These are phyloP conservation scores for Trichoderma cornu-damae DNA, from an alignment of 2,329 filamentous ascomycete species.

Conservation along the genomic window DNA sequence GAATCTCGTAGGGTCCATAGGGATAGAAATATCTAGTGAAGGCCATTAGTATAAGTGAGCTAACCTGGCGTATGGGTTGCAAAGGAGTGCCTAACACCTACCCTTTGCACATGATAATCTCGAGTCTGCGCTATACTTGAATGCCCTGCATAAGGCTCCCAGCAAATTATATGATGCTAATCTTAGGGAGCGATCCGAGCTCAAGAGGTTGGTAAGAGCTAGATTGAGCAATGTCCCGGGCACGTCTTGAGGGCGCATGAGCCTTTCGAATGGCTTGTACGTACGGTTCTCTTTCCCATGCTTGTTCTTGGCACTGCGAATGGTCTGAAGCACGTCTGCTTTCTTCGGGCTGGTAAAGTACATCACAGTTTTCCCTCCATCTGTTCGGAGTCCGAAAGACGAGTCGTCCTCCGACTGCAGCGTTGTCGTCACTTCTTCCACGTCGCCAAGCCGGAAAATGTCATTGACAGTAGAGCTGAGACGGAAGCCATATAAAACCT, in stretches of 20 bases:
- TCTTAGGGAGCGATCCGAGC: constrained; percentile 54
- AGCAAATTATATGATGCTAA: constrained; percentile 64
- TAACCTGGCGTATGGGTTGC: not conserved
- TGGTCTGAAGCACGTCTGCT: constrained; percentile 57
- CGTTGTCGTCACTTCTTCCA: constrained; percentile 61
- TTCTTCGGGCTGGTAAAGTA: constrained; percentile 65
- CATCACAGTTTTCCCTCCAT: constrained; percentile 67
- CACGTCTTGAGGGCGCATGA: constrained; percentile 65
- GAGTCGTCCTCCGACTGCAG: constrained; percentile 62
- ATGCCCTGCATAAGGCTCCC: constrained; percentile 60
- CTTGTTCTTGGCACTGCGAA: constrained; percentile 58
- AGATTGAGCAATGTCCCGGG: constrained; percentile 65
- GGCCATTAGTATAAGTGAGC: constrained; percentile 6
- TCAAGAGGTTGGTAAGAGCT: constrained; percentile 61
- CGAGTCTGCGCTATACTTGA: constrained; percentile 59
- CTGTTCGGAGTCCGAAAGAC: constrained; percentile 61
- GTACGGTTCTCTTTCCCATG: constrained; percentile 58
- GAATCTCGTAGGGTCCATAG: constrained; percentile 57
- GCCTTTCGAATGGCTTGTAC: constrained; percentile 57
- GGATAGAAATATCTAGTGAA: constrained; percentile 54
- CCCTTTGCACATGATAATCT: constrained; percentile 59
- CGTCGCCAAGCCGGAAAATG: constrained; percentile 62
- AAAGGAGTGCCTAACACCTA: constrained; percentile 27
- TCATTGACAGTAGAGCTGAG: constrained; percentile 63
- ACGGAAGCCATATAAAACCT: constrained; percentile 57